Evolutionary conservation across 208 protist genomes (phyloP).

Genomic region (Histomonas meleagridis): DNA sequence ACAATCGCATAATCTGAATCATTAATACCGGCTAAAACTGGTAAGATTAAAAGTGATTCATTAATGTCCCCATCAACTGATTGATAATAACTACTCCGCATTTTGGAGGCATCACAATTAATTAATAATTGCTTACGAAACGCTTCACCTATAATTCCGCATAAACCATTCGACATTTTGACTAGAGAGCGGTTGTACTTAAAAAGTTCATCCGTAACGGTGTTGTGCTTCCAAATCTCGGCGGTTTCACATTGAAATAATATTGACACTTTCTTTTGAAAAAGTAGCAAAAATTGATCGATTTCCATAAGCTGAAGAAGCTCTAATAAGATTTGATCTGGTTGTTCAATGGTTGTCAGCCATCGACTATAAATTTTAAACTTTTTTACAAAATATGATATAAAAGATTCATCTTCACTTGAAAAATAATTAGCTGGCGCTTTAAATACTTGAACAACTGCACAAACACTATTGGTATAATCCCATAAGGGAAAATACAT

Average conservation of each 20-base stretch:
- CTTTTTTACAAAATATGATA: neutral
- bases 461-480: neutral
- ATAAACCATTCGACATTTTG: neutral
- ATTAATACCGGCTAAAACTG: neutral
- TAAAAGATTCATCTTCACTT: neutral
- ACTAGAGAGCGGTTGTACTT: neutral
- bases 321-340: neutral
- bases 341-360: neutral
- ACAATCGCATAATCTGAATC: neutral
- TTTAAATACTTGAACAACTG: neutral
- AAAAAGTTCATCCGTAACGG: neutral
- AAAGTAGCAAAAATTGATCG: neutral
- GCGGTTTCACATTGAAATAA: conserved; percentile 8
- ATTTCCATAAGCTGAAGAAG: neutral
- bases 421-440: neutral
- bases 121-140: neutral
- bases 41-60: neutral
- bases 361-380: neutral
- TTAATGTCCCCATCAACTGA: neutral
- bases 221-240: neutral
- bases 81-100: neutral
- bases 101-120: neutral
- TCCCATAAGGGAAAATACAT: neutral
- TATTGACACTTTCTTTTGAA: neutral
- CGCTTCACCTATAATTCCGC: neutral